Percentiles rank a stretch among this genome's conserved stretches.
phyloP scores from a whole-genome alignment of 1,139 yeast species.

The Debaryomycetaceae sp. region DNA sequence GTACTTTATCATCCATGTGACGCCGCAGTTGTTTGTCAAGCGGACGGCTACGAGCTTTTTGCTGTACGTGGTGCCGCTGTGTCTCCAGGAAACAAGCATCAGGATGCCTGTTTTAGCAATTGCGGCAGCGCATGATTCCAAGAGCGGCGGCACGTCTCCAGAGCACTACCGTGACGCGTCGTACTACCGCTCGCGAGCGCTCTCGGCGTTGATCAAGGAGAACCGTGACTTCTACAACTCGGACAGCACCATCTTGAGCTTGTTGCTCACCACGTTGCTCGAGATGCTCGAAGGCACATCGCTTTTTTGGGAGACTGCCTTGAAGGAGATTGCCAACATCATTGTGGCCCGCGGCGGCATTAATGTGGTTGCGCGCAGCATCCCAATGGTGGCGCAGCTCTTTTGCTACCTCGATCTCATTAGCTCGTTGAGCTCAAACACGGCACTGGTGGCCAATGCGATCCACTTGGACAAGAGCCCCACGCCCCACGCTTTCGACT shows the following conservation, averaged over 20 bases:
- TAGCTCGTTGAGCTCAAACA: constrained; percentile 18
- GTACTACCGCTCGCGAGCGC: constrained; percentile 15
- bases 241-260: constrained; percentile 14
- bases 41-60: constrained; percentile 17
- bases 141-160: constrained; percentile 6
- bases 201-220: constrained; percentile 12
- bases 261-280: constrained; percentile 15
- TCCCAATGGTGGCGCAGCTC: constrained; percentile 17
- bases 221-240: constrained; percentile 11
- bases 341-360: constrained; percentile 17
- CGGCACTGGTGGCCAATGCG: constrained; percentile 10
- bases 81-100: constrained; percentile 13
- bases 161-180: constrained; percentile 14
- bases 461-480: not conserved
- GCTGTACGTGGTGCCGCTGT: constrained; percentile 16
- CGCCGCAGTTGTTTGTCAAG: constrained; percentile 16
- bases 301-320: constrained; percentile 16
- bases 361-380: constrained; percentile 12
- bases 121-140: constrained; percentile 17
- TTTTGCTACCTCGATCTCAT: constrained; percentile 19
- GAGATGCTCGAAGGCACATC: constrained; percentile 19
- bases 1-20: constrained; percentile 17
- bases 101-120: constrained; percentile 17
- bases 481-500: not conserved
- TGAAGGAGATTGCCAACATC: constrained; percentile 16